Evolutionary conservation across 2,329 filamentous ascomycete genomes (phyloP).

Genomic region (Colletotrichum chrysophilum): DNA sequence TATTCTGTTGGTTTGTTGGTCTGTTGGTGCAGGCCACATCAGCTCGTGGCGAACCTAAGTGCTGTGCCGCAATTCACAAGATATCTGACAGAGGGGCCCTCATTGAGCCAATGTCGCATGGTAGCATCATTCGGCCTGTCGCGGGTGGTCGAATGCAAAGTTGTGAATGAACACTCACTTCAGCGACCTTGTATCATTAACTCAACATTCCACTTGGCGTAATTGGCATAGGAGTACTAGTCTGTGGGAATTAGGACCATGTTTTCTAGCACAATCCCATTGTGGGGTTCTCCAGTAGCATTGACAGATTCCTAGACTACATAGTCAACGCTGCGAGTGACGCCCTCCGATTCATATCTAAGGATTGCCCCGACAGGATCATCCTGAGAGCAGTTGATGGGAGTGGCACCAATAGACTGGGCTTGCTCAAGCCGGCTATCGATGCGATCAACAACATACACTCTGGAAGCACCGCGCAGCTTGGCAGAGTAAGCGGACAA

Average conservation of each 20-base stretch:
- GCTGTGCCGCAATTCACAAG: neutral
- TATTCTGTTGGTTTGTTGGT: neutral
- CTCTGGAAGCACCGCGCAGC: constrained; percentile 25
- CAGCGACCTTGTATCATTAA: rapidly evolving
- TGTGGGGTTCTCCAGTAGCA: constrained; percentile 4
- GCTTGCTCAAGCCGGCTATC: constrained; percentile 23
- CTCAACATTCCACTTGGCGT: no score
- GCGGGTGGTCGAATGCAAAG: neutral
- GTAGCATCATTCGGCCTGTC: neutral
- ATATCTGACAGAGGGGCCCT: neutral
- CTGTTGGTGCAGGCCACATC: neutral
- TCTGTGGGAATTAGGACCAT: neutral
- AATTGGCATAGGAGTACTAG: neutral
- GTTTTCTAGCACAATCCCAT: constrained; percentile 20
- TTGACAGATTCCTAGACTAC: constrained; percentile 23
- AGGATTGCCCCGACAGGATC: constrained; percentile 23
- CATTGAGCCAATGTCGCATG: neutral
- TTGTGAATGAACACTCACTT: neutral
- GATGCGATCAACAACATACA: constrained; percentile 27
- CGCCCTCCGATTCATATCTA: constrained; percentile 9
- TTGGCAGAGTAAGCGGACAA: constrained; percentile 43
- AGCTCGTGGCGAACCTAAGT: neutral
- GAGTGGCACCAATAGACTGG: constrained; percentile 19
- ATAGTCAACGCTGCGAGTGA: constrained; percentile 23
- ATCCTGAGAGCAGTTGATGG: constrained; percentile 21